phyloP scores from a whole-genome alignment of 345 rosid genomes.

The Nasturtium officinale region DNA sequence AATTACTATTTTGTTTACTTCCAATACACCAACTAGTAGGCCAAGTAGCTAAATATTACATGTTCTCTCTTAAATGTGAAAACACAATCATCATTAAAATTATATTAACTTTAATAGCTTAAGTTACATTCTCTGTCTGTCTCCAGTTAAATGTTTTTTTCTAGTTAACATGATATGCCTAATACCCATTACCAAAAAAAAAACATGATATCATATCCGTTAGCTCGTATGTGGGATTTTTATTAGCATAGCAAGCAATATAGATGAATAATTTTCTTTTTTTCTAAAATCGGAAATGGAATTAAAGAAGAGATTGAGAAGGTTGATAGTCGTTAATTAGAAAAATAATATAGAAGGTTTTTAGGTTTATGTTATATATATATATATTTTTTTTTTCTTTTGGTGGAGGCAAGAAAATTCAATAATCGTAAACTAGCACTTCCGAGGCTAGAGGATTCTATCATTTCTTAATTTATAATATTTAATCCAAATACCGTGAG shows the following conservation, averaged over 20 bases:
- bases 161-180: neutral
- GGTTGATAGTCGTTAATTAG: neutral
- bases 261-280: neutral
- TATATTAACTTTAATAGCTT: no score
- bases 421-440: slow-evolving; percentile 16
- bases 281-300: neutral
- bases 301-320: neutral
- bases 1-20: neutral
- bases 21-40: neutral
- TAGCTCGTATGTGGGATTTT: neutral
- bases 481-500: slow-evolving; percentile 2
- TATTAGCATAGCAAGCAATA: neutral
- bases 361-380: neutral
- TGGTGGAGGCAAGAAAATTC: slow-evolving; percentile 26
- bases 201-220: no score
- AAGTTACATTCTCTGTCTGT: no score
- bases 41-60: neutral
- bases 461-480: neutral
- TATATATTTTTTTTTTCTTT: neutral
- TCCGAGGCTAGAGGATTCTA: slow-evolving; percentile 35
- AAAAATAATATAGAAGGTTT: neutral
- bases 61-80: no score
- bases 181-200: no score
- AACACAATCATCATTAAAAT: no score
- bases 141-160: no score